Percentiles rank a stretch among this genome's conserved stretches.
These are phyloP conservation scores for Chrysosporium queenslandicum DNA, from an alignment of 2,329 filamentous ascomycete genomes.

Conservation along the genomic window DNA sequence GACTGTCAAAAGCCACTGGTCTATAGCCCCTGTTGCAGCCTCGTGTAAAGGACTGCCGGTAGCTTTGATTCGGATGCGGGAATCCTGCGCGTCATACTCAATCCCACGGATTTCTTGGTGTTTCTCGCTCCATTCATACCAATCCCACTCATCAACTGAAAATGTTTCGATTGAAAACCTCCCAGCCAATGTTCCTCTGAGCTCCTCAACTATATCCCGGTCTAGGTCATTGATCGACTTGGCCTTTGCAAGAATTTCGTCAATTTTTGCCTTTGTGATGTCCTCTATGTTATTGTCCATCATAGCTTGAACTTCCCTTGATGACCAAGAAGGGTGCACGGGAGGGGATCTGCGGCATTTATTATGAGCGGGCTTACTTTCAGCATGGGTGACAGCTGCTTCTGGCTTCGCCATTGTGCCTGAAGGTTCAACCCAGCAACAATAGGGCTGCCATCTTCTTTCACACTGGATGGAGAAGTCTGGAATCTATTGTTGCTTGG, in stretches of 20 bases:
- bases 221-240: conserved; percentile 14
- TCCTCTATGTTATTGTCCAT: conserved; percentile 7
- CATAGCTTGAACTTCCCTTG: not conserved
- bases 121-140: conserved; percentile 12
- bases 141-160: conserved; percentile 11
- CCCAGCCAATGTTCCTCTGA: conserved; percentile 11
- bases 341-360: conserved; percentile 1
- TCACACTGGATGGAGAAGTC: not conserved
- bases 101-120: conserved; percentile 10
- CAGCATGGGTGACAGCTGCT: not conserved
- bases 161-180: conserved; percentile 14
- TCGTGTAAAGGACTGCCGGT: conserved; percentile 9
- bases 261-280: conserved; percentile 10
- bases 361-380: not conserved
- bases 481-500: not conserved
- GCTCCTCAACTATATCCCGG: conserved; percentile 10
- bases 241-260: conserved; percentile 11
- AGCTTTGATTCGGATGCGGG: conserved; percentile 10
- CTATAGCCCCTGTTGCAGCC: conserved; percentile 1
- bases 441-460: not conserved
- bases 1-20: conserved; percentile 7
- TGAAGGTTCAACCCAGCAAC: not conserved
- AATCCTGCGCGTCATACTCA: conserved; percentile 12
- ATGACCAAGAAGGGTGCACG: conserved; percentile 1
- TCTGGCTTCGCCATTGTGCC: not conserved